Evolutionary conservation across 116 monocot species (phyloP), one percentile per base, ranked within the genome.

Genomic region (Zostera marina): DNA sequence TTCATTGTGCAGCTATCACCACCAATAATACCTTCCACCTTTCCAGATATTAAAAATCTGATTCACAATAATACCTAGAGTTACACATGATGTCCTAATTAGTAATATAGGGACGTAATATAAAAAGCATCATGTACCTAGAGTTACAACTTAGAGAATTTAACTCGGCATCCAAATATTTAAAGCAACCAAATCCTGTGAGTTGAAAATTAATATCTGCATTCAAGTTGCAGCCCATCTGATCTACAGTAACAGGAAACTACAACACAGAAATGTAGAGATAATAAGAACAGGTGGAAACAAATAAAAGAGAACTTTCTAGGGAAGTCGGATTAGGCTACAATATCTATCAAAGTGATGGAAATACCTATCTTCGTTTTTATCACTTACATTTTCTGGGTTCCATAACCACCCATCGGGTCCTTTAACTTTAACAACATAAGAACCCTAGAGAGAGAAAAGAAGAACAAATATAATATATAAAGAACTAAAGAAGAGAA

Each of bases 341-440:
- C 32, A 2, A 32, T 32, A 2, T 32, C 32, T 32, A 32, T 32
- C 32, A 32, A 5, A 32, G 32, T 32, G 32, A 32, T 32, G 32
- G 32, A 2, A 32, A 32, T 5, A 1, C 32, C 32, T 1, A 32
- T 32, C 45, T 46, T 61, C 46, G 26, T 42, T 14, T 32, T 62
- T 14, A 24, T 44, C 53, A 74, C 80, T 81, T 49, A 94, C 94
- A 64, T 60, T 80, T 46, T 74, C 77, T 42, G 86, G 98, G 9
- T 79, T 68, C 85, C 82, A 90, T 59, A 90, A 85, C 98, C 98
- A 98, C 3, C 98, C 98, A 67, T 73, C 71, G 56, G 98, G 98
- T 52, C 98, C 98, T 67, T 78, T 81, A 11, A 83, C 81, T 73
- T 74, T 82, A 54, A 98, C 45, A 63, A 98, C 51, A 68, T 83